Percentiles rank a stretch among this genome's conserved stretches.
Conservation (phyloP, 1,284 basidiomycete genomes). For the Wallemia mellicola region DNA sequence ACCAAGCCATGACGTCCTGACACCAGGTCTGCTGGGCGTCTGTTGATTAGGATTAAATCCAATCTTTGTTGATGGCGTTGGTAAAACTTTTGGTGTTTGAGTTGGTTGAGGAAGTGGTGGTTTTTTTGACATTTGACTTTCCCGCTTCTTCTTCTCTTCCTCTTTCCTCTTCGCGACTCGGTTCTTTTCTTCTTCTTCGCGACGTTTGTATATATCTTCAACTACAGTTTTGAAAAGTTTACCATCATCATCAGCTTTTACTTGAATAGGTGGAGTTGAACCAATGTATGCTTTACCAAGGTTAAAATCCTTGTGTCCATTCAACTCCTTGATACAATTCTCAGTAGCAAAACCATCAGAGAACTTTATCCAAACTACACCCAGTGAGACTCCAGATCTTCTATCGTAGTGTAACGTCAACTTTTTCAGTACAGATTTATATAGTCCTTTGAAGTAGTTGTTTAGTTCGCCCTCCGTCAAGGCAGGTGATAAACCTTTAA, state of each 20-base stretch:
- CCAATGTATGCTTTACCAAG: background rate
- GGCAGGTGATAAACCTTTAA: background rate
- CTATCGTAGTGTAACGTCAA: background rate
- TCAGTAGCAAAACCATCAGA: background rate
- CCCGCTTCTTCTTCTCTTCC: slow-evolving; percentile 8
- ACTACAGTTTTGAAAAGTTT: background rate
- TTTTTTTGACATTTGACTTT: background rate
- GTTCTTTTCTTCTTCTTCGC: slow-evolving; percentile 10
- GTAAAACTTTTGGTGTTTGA: background rate
- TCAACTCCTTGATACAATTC: background rate
- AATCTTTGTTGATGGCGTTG: background rate
- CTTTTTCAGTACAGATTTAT: background rate
- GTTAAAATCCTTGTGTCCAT: background rate
- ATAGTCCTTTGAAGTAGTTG: background rate
- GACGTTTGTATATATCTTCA: background rate
- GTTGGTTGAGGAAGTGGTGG: background rate
- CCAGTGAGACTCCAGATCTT: background rate
- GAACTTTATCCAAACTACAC: background rate
- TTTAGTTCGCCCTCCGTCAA: background rate
- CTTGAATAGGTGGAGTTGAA: background rate
- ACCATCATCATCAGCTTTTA: background rate
- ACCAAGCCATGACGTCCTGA: background rate
- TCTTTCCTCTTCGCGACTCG: slow-evolving; percentile 7
- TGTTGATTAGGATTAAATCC: background rate
- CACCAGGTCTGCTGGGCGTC: background rate